phyloP scores from a whole-genome alignment of 2,329 filamentous ascomycete species.

The Talaromyces sp. region DNA sequence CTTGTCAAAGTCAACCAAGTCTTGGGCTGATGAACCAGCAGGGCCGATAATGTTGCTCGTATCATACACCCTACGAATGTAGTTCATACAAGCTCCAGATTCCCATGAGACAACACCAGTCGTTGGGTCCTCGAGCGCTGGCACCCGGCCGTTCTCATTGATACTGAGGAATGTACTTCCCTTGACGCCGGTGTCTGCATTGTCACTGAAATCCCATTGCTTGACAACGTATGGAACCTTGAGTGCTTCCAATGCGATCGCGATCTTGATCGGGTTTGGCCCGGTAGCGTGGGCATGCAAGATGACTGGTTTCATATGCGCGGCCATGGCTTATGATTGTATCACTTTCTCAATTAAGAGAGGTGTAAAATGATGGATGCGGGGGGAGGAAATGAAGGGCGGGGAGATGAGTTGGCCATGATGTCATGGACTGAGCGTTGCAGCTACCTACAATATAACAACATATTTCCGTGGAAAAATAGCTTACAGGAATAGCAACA shows the following conservation, averaged over 20 bases:
- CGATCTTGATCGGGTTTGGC: conserved; percentile 51
- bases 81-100: conserved; percentile 44
- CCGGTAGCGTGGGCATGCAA: conserved; percentile 46
- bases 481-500: too few species aligned
- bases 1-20: conserved; percentile 49
- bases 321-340: conserved; percentile 12
- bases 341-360: not conserved
- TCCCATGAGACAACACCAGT: conserved; percentile 44
- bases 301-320: conserved; percentile 36
- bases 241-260: conserved; percentile 46
- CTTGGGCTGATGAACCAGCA: conserved; percentile 35
- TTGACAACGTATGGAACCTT: conserved; percentile 46
- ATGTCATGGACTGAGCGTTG: conserved; percentile 17
- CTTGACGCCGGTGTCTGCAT: conserved; percentile 36
- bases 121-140: conserved; percentile 43
- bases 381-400: not conserved
- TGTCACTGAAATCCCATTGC: conserved; percentile 46
- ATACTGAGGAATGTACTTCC: conserved; percentile 40
- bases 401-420: conserved; percentile 12
- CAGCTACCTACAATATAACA: too few species aligned
- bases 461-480: too few species aligned
- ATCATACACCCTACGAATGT: conserved; percentile 47
- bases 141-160: conserved; percentile 50
- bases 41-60: conserved; percentile 43
- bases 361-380: not conserved